Conservation (phyloP, 306 rosid genomes). For the Leucaena leucocephala region DNA sequence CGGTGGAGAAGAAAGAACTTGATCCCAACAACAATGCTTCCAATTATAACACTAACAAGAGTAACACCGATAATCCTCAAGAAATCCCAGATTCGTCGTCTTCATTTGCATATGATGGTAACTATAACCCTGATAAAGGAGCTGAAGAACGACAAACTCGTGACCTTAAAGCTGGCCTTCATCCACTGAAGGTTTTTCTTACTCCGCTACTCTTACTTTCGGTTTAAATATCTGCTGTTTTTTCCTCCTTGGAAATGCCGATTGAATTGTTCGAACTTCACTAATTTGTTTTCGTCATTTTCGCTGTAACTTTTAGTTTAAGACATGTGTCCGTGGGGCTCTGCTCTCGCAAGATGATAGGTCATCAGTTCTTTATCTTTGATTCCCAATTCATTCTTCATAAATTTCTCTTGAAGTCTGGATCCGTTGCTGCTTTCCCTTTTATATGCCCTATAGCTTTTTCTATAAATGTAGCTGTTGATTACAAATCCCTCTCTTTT, state of each 20-base stretch:
- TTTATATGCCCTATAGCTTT: neutral
- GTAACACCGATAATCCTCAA: conserved; percentile 22
- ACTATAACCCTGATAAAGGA: conserved; percentile 35
- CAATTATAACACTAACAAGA: neutral
- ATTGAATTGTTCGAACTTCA: neutral
- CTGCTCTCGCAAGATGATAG: neutral
- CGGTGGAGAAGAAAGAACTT: conserved; percentile 38
- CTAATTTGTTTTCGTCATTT: neutral
- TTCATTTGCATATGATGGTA: conserved; percentile 34
- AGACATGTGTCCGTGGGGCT: neutral
- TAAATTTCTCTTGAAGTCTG: neutral
- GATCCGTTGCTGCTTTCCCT: neutral
- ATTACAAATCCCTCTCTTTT: neutral
- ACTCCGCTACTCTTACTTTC: neutral
- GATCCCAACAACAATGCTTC: conserved; percentile 28
- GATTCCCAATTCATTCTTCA: neutral
- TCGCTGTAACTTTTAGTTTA: neutral
- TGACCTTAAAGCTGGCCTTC: conserved; percentile 55
- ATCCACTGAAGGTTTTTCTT: conserved; percentile 44
- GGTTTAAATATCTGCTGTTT: neutral
- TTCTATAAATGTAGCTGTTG: neutral
- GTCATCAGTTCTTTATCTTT: neutral
- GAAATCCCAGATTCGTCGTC: conserved; percentile 32
- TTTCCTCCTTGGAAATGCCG: neutral
- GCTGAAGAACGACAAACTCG: conserved; percentile 50